Evolutionary conservation across 73 alveolate species (phyloP).

Genomic region (Paramecium tetraurelia): DNA sequence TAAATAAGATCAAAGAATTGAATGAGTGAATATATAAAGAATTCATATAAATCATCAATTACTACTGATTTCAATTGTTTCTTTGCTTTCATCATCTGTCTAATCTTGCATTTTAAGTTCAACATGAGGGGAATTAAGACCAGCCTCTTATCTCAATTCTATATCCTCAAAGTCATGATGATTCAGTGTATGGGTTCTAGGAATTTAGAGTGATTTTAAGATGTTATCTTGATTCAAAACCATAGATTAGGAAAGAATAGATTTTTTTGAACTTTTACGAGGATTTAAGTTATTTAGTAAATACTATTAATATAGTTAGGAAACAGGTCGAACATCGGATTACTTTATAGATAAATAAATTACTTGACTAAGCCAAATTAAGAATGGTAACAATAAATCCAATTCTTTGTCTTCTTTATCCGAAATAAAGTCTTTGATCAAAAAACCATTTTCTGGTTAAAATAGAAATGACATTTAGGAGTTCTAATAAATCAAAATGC

Average conservation of each 20-base stretch:
- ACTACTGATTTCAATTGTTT: slow-evolving; percentile 20
- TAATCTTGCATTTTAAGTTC: not conserved
- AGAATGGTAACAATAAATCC: slow-evolving; percentile 39
- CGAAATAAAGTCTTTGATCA: slow-evolving; percentile 67
- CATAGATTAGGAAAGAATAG: not conserved
- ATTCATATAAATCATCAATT: not conserved
- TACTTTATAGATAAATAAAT: not conserved
- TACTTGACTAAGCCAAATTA: slow-evolving; percentile 56
- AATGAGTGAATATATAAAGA: not conserved
- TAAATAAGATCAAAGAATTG: not conserved
- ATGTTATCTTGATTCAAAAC: not conserved
- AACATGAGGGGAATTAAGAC: slow-evolving; percentile 26
- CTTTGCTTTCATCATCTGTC: slow-evolving; percentile 40
- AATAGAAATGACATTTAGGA: slow-evolving; percentile 82
- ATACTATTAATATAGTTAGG: not conserved
- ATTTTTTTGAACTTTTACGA: not conserved
- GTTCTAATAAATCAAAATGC: slow-evolving; percentile 31
- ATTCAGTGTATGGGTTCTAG: not conserved
- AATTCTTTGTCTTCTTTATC: slow-evolving; percentile 63
- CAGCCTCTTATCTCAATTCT: not conserved
- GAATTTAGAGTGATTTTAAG: not conserved
- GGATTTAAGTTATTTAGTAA: not conserved
- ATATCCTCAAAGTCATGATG: not conserved
- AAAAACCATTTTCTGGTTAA: slow-evolving; percentile 85
- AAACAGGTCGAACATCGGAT: slow-evolving; percentile 27